Conservation (phyloP, 495 filamentous ascomycete genomes). For the Penicillium steckii region DNA sequence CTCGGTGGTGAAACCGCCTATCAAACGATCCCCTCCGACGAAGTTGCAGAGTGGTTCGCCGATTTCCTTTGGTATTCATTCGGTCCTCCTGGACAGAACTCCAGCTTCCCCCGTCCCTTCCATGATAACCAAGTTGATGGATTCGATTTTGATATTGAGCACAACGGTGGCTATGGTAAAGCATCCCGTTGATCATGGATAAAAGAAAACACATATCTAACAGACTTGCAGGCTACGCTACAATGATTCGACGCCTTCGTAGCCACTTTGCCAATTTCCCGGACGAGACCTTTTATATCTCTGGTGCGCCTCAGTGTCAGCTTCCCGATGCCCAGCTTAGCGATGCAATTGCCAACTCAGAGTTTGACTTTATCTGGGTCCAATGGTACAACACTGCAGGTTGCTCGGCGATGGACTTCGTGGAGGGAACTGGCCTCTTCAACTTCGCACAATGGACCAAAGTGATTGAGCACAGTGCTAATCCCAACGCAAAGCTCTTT, state of each 20-base stretch:
- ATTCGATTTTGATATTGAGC: constrained; percentile 70
- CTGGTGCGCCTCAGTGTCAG: constrained; percentile 63
- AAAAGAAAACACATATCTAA: constrained; percentile 10
- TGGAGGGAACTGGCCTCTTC: constrained; percentile 47
- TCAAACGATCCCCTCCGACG: constrained; percentile 34
- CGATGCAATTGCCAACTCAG: constrained; percentile 44
- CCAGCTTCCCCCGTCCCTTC: constrained; percentile 56
- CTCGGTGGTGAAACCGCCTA: constrained; percentile 55
- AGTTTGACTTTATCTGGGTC: constrained; percentile 65
- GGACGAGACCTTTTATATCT: constrained; percentile 57
- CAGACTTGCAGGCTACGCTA: constrained; percentile 32
- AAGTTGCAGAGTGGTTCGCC: constrained; percentile 48
- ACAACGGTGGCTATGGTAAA: constrained; percentile 44
- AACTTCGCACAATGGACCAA: constrained; percentile 65
- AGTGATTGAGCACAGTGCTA: constrained; percentile 56
- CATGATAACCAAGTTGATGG: constrained; percentile 62
- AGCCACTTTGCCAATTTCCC: constrained; percentile 43
- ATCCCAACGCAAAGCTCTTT: constrained; percentile 60
- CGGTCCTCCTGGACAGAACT: constrained; percentile 41
- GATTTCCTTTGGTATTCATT: constrained; percentile 64
- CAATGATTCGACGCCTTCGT: constrained; percentile 53
- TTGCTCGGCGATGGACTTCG: constrained; percentile 53
- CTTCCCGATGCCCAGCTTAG: constrained; percentile 58
- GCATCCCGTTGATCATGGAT: constrained; percentile 7
- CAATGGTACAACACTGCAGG: constrained; percentile 66